Evolutionary conservation across 2,329 filamentous ascomycete genomes (phyloP).

Genomic region (Aureobasidium vineae): DNA sequence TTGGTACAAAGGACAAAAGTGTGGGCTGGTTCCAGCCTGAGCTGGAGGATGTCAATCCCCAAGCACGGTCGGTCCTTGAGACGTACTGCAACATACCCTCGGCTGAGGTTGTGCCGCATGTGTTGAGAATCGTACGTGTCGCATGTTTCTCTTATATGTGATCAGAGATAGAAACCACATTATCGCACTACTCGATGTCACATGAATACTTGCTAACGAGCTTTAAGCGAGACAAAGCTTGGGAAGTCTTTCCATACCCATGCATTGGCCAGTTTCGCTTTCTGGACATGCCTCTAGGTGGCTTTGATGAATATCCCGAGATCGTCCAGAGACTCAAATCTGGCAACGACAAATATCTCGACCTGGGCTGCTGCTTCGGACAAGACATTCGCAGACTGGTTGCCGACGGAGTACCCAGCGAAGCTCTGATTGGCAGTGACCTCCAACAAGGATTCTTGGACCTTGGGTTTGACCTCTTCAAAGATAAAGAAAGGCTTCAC

Average conservation of each 20-base stretch:
- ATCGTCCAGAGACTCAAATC: conserved; percentile 33
- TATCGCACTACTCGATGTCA: background rate
- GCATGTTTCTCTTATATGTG: background rate
- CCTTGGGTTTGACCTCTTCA: conserved; percentile 43
- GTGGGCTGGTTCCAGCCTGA: conserved; percentile 37
- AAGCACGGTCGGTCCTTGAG: conserved; percentile 40
- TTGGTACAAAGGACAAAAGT: conserved; percentile 27
- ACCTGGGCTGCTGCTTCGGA: conserved; percentile 44
- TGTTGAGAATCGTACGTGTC: conserved; percentile 38
- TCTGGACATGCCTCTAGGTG: conserved; percentile 31
- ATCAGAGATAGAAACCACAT: no score
- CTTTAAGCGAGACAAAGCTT: conserved; percentile 31
- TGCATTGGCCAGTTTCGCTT: conserved; percentile 32
- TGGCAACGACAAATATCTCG: conserved; percentile 40
- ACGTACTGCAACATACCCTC: conserved; percentile 42
- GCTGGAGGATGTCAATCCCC: conserved; percentile 35
- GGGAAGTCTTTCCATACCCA: conserved; percentile 31
- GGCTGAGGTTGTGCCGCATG: conserved; percentile 40
- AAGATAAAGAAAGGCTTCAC: conserved; percentile 37
- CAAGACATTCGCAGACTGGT: conserved; percentile 44
- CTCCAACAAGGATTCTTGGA: conserved; percentile 39
- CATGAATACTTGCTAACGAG: background rate
- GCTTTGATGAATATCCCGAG: conserved; percentile 32
- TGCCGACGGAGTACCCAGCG: conserved; percentile 39
- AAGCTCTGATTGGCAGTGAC: conserved; percentile 39